These are phyloP conservation scores for Russula dissimulans DNA, from an alignment of 768 basidiomycete genomes.

Conservation along the genomic window DNA sequence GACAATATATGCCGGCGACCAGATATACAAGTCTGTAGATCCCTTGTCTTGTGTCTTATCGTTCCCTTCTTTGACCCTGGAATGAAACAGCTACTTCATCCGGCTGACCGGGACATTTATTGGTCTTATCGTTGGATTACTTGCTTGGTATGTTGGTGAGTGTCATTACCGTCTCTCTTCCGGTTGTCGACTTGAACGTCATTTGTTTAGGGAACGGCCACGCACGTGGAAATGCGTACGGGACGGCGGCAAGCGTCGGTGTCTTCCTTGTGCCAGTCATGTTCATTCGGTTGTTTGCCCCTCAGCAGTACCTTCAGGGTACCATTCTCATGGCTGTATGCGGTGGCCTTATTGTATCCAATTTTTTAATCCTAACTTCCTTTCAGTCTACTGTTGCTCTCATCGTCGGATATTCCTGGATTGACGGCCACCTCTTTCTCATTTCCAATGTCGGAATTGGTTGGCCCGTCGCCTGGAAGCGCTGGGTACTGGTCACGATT, in stretches of 20 bases:
- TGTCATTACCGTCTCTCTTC: neutral
- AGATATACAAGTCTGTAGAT: conserved; percentile 38
- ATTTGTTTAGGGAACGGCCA: conserved; percentile 30
- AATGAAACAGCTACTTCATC: conserved; percentile 30
- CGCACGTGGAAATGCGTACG: conserved; percentile 46
- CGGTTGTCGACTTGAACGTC: neutral
- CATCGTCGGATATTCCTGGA: conserved; percentile 48
- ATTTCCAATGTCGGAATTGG: conserved; percentile 44
- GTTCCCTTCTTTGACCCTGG: neutral
- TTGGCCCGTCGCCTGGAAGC: conserved; percentile 42
- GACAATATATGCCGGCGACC: conserved; percentile 49
- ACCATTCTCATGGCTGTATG: conserved; percentile 32
- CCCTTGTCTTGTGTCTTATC: neutral
- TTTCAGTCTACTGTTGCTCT: conserved; percentile 35
- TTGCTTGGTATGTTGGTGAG: conserved; percentile 42
- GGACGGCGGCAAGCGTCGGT: conserved; percentile 39
- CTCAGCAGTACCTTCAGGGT: conserved; percentile 32
- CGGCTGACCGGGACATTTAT: conserved; percentile 38
- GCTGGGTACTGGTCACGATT: conserved; percentile 42
- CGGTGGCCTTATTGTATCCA: conserved; percentile 1
- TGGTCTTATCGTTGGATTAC: conserved; percentile 40
- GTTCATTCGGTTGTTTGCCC: conserved; percentile 41
- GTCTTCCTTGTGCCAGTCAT: conserved; percentile 40
- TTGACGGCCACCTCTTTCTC: conserved; percentile 40
- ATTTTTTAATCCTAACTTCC: neutral